These are phyloP conservation scores for Nicotiana sylvestris DNA, from an alignment of 257 asterid species.

Conservation along the genomic window DNA sequence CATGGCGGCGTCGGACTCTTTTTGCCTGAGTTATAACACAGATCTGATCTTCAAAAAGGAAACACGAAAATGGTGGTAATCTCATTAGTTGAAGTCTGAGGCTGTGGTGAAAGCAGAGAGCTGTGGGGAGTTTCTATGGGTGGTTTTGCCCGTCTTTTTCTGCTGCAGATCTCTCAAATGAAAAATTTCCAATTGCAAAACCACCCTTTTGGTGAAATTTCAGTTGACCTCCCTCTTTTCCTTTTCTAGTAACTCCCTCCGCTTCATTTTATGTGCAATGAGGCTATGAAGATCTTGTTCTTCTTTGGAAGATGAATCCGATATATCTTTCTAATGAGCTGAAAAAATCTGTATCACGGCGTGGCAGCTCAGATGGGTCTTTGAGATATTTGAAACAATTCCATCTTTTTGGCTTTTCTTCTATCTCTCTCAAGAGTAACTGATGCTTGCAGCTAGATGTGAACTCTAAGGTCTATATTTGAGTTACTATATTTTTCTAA, in stretches of 20 bases:
- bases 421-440: neutral
- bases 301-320: neutral
- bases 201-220: conserved; percentile 4
- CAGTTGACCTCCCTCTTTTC: too few relatives aligned
- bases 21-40: neutral
- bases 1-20: conserved; percentile 3
- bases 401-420: neutral
- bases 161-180: conserved; percentile 15
- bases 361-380: neutral
- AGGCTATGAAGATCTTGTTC: neutral
- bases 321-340: neutral
- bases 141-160: conserved; percentile 34
- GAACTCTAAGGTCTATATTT: too few relatives aligned
- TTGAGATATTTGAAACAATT: neutral
- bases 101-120: conserved; percentile 1
- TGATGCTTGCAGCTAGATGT: neutral
- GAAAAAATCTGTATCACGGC: neutral
- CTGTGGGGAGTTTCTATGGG: conserved; percentile 11
- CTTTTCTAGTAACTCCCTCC: neutral
- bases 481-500: too few relatives aligned
- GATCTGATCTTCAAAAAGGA: conserved; percentile 17
- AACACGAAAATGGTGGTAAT: neutral
- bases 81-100: conserved; percentile 18
- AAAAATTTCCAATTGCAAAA: neutral
- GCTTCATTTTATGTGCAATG: neutral